A percentile compares a stretch with the other conserved stretches of the same genome.
Conservation (phyloP, 2,329 filamentous ascomycete genomes). For the Fusarium concolor region DNA sequence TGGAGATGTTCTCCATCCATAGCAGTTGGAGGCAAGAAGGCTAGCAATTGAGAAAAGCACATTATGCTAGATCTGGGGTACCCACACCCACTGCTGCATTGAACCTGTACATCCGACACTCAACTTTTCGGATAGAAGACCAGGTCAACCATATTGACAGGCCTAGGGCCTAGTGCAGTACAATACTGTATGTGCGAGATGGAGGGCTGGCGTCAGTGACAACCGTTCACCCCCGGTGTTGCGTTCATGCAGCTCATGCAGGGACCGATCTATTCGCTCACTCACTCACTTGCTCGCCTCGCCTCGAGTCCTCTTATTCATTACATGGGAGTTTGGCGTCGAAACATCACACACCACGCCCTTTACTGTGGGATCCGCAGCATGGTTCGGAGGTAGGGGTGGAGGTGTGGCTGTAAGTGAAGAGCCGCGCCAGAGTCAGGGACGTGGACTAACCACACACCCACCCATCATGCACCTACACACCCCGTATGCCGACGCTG, state of each 20-base stretch:
- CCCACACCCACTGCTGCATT: slow-evolving; percentile 9
- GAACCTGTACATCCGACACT: too few relatives aligned
- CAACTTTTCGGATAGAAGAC: too few relatives aligned
- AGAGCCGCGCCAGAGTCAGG: slow-evolving; percentile 18
- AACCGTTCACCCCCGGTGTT: slow-evolving; percentile 35
- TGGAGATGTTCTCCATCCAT: slow-evolving; percentile 19
- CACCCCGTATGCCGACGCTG: slow-evolving; percentile 20
- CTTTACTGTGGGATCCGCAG: slow-evolving; percentile 33
- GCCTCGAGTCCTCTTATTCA: not conserved
- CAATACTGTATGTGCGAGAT: slow-evolving; percentile 9
- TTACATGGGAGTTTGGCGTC: slow-evolving; percentile 1
- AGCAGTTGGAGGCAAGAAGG: slow-evolving; percentile 40
- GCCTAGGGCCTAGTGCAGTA: slow-evolving; percentile 11
- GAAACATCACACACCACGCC: slow-evolving; percentile 13
- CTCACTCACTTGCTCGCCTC: not conserved
- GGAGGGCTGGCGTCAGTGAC: slow-evolving; percentile 28
- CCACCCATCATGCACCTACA: not conserved
- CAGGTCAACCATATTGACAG: slow-evolving; percentile 20
- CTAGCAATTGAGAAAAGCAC: slow-evolving; percentile 16
- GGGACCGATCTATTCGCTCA: slow-evolving; percentile 33
- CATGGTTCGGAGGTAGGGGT: slow-evolving; percentile 19
- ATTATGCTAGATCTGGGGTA: slow-evolving; percentile 17
- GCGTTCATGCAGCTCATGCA: slow-evolving; percentile 39
- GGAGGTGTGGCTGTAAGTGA: slow-evolving; percentile 26
- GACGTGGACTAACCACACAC: slow-evolving; percentile 14